phyloP scores from a whole-genome alignment of 306 rosid species.

The Glycine latifolia region DNA sequence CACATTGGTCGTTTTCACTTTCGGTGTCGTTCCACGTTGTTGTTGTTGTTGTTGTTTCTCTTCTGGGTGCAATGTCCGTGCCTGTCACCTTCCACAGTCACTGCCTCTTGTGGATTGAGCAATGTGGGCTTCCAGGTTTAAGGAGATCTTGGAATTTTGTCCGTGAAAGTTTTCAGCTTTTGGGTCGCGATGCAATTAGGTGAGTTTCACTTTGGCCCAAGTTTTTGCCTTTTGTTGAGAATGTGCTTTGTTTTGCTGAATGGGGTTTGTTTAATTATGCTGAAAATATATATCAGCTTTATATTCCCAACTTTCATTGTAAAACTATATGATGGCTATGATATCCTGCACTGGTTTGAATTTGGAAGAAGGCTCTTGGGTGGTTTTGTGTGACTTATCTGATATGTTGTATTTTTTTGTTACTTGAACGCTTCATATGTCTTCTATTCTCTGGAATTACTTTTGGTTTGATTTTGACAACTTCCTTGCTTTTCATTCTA shows the following conservation, averaged over 20 bases:
- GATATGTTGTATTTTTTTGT: background rate
- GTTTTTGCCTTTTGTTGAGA: background rate
- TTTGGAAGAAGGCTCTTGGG: background rate
- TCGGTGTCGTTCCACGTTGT: constrained; percentile 42
- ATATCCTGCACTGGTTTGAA: background rate
- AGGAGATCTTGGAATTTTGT: constrained; percentile 41
- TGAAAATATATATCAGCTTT: background rate
- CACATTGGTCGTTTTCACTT: constrained; percentile 40
- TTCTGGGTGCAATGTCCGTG: constrained; percentile 49
- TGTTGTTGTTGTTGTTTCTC: constrained; percentile 42
- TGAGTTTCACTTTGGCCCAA: constrained; percentile 32
- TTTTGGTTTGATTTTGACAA: background rate
- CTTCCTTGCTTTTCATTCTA: constrained; percentile 25
- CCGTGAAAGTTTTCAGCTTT: constrained; percentile 46
- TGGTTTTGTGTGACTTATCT: constrained; percentile 14
- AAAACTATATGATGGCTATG: background rate
- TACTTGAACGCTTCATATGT: background rate
- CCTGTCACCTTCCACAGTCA: constrained; percentile 44
- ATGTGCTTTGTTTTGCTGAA: constrained; percentile 23
- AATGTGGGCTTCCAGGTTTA: constrained; percentile 46
- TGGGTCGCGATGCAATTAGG: constrained; percentile 66
- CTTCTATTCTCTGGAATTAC: background rate
- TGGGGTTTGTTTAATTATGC: too few species aligned
- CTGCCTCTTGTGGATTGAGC: constrained; percentile 51
- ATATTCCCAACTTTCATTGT: background rate